phyloP scores from a whole-genome alignment of 352 stramenopile species.

The Globisporangium abappressorium region DNA sequence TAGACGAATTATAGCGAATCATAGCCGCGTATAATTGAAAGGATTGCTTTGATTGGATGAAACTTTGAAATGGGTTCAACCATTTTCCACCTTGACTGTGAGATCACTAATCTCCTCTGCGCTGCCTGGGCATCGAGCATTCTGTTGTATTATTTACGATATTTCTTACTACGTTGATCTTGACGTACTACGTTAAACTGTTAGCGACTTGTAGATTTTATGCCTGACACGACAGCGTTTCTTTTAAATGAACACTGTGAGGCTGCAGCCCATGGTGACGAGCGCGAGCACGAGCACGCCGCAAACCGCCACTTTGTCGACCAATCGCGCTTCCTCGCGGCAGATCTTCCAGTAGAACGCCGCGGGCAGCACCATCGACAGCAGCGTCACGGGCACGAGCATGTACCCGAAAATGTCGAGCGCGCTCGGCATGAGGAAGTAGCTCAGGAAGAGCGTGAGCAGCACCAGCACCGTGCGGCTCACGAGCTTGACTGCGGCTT shows the following conservation, averaged over 20 bases:
- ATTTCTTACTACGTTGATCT: conserved; percentile 4
- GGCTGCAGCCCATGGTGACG: conserved; percentile 45
- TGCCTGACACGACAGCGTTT: not conserved
- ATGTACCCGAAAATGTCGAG: conserved; percentile 63
- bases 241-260: conserved; percentile 41
- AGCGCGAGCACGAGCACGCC: conserved; percentile 44
- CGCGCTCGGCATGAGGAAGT: conserved; percentile 49
- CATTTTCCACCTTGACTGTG: not conserved
- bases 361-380: conserved; percentile 60
- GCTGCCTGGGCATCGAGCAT: too few relatives aligned
- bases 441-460: conserved; percentile 45
- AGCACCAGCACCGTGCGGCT: conserved; percentile 53
- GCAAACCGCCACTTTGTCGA: conserved; percentile 41
- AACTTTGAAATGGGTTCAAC: not conserved
- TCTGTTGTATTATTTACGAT: not conserved
- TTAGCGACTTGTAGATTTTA: not conserved
- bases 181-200: not conserved
- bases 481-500: conserved; percentile 39
- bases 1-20: not conserved
- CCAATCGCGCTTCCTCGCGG: conserved; percentile 46
- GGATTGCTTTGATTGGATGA: not conserved
- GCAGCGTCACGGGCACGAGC: conserved; percentile 54
- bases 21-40: not conserved
- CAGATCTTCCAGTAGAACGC: conserved; percentile 75
- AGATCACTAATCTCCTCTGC: not conserved